Conservation (phyloP, 208 protist genomes). For the Trypanosoma caninum region DNA sequence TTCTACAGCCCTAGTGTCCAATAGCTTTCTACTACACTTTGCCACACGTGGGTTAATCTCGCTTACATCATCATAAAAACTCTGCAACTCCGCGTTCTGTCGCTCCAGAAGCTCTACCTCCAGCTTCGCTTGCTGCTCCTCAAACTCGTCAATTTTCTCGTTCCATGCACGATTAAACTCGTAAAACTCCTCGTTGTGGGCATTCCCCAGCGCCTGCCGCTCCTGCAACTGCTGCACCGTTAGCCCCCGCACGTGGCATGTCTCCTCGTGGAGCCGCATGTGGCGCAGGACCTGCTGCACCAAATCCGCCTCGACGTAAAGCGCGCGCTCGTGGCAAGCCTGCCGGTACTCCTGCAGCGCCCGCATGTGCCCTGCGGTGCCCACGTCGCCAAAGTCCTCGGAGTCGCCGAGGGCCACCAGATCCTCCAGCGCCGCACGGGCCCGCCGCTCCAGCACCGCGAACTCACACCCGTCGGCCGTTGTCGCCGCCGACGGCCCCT, state of each 20-base stretch:
- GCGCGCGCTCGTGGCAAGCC: constrained; percentile 72
- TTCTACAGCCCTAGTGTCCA: constrained; percentile 81
- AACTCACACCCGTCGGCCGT: constrained; percentile 15
- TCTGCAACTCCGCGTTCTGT: constrained; percentile 83
- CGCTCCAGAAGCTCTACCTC: constrained; percentile 84
- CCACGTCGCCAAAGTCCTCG: constrained; percentile 33
- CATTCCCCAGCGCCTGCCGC: constrained; percentile 75
- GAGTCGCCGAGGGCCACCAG: constrained; percentile 53
- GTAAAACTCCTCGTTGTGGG: constrained; percentile 85
- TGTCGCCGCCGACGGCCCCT: background rate
- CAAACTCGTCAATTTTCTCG: constrained; percentile 79
- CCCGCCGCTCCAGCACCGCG: constrained; percentile 57
- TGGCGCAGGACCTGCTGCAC: constrained; percentile 89
- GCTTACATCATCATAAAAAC: constrained; percentile 74
- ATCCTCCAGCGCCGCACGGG: constrained; percentile 63
- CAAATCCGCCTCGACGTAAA: constrained; percentile 91
- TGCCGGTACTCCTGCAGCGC: constrained; percentile 74
- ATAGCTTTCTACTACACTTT: constrained; percentile 69
- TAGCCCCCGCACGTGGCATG: constrained; percentile 74
- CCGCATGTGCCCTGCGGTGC: constrained; percentile 47
- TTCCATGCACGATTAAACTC: constrained; percentile 88
- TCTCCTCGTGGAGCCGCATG: constrained; percentile 89
- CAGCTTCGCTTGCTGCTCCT: constrained; percentile 74
- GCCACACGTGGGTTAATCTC: constrained; percentile 41
- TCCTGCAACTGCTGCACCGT: constrained; percentile 89